phyloP scores from a whole-genome alignment of 148 eudicot genomes.

The Chenopodium quinoa region DNA sequence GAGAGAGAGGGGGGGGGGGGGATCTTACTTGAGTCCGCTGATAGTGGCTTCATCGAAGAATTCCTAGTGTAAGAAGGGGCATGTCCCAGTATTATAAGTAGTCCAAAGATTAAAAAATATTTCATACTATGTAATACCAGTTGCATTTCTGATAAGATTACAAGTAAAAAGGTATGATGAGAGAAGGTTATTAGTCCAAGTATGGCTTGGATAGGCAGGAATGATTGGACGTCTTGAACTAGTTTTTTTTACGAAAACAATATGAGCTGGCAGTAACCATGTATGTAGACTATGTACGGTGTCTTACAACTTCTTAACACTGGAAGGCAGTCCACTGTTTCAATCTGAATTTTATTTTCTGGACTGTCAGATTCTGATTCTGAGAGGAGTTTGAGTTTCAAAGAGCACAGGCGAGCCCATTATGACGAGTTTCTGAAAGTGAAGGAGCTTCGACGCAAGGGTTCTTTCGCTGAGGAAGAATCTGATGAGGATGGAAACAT shows the following conservation, averaged over 20 bases:
- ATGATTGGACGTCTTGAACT: neutral
- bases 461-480: slow-evolving; percentile 54
- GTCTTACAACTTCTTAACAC: neutral
- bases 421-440: slow-evolving; percentile 82
- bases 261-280: neutral
- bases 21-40: neutral
- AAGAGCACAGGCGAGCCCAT: slow-evolving; percentile 82
- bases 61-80: too few species aligned
- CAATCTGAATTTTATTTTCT: slow-evolving; percentile 2
- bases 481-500: slow-evolving; percentile 49
- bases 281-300: neutral
- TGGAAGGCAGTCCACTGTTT: neutral
- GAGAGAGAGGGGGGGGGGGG: neutral
- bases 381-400: slow-evolving; percentile 53
- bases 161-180: neutral
- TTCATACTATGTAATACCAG: neutral
- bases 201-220: too few species aligned
- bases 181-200: neutral
- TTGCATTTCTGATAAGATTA: neutral
- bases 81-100: too few species aligned
- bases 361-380: slow-evolving; percentile 41
- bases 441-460: slow-evolving; percentile 68
- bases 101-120: too few species aligned
- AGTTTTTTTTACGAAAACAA: too few species aligned
- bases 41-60: neutral